Base-by-base conservation (phyloP, 345 rosid genomes). In the Bruguiera parviflora region DNA sequence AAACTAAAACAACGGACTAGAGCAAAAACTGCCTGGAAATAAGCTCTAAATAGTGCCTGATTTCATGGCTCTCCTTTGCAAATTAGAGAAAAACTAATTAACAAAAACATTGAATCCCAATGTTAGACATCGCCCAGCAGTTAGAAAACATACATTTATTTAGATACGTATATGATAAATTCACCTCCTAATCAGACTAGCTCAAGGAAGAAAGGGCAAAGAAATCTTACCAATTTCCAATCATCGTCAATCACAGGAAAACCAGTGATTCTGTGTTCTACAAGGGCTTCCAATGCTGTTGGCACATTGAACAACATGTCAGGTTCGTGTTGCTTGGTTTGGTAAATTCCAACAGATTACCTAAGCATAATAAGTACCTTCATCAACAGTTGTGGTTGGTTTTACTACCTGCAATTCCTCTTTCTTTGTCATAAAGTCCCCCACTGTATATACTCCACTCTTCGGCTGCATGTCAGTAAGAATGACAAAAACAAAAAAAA, bases 211-310 rank as follows among this genome's bases (percentile, higher is more conserved):
- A 43, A 43, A 43, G 49, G 49, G 18, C 5, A 43, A 43, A 43
- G 18, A 3, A 3, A 43, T 43, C 10, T 77, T 88, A 95, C 97
- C 93, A 89, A 82, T 24, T 76, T 89, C 96, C 96, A 95, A 53
- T 91, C 80, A 69, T 91, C 96, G 74, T 91, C 92, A 53, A 89
- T 79, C 75, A 91, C 97, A 51, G 99, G 99, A 65, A 91, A 87
- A 58, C 99, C 97, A 5, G 96, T 88, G 61, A 91, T 77, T 82
- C 96, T 88, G 83, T 81, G 82, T 80, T 95, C 90, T 72, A 91
- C 96, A 43, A 95, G 86, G 69, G 75, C 69, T 77, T 89, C 91
- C 81, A 91, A 76, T 39, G 97, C 98, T 91, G 88, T 75, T 67
- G 61, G 21, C 3, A 71, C 25, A 59, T 22, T 22, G 11, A 9